Base-by-base conservation (phyloP, 495 filamentous ascomycete genomes). In the Rostrohypoxylon terebratum region DNA sequence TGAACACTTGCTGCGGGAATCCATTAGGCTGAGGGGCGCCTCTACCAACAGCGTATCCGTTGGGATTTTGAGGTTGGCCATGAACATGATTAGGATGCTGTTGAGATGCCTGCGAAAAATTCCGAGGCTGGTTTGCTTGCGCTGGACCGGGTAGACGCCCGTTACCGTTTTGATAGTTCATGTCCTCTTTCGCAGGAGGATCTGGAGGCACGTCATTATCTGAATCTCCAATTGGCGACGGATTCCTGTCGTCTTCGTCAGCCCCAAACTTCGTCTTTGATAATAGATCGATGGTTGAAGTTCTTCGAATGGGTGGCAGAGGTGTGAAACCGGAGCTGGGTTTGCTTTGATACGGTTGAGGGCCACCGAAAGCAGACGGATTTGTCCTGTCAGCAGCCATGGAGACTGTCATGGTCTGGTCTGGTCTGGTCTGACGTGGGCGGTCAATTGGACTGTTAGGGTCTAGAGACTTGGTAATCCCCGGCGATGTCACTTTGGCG, bases 291-390 rank as follows among this genome's bases (percentile, higher is more conserved):
- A 87, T 84, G 10, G 84, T 85, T 16, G 86, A 88, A 13, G 80
- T 81, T 13, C 85, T 81, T 48, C 85, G 82, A 66, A 88, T 85
- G 11, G 85, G 84, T 13, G 86, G 86, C 42, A 87, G 73, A 10
- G 82, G 83, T 40, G 80, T 77, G 44, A 82, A 83, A 2, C 82
- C 83, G 6, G 80, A 71, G 23, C 25, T 25, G 33, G 38, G 58
- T 25, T 66, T 62, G 62, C 23, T 70, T 38, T 58, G 51, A 58
- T 61, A 58, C 21, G 50, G 40, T 36, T 59, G 57, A 40, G 61
- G 65, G 66, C 74, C 76, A 58, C 76, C 73, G 50, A 71, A 68
- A 23, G 66, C 68, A 31, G 71, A 75, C 38, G 75, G 66, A 55
- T 74, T 68, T 47, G 68, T 63, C 65, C 78, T 72, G 78, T 83